A percentile compares a stretch with the other conserved stretches of the same genome.
These are phyloP conservation scores for Pholiota molesta DNA, from an alignment of 768 basidiomycete genomes.

Conservation along the genomic window DNA sequence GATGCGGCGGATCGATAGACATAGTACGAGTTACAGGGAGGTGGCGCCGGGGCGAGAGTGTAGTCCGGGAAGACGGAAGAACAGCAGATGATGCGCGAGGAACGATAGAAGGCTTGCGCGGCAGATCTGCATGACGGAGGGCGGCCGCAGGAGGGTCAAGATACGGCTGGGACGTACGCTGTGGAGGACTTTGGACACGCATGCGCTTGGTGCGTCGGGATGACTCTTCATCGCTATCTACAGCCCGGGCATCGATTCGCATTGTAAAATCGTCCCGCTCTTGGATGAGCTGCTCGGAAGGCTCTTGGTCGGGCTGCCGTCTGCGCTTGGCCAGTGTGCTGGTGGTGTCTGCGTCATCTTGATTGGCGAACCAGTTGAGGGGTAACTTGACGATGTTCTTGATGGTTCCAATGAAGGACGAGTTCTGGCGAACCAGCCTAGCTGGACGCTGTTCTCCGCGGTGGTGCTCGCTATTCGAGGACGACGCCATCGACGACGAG, in stretches of 20 bases:
- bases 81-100: constrained; percentile 30
- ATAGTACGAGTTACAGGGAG: constrained; percentile 57
- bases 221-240: constrained; percentile 27
- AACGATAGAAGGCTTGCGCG: constrained; percentile 26
- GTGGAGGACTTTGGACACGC: constrained; percentile 52
- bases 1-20: constrained; percentile 69
- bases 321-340: constrained; percentile 56
- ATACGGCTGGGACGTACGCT: constrained; percentile 37
- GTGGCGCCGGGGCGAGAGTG: constrained; percentile 47
- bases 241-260: background rate
- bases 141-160: constrained; percentile 57
- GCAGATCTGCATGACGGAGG: constrained; percentile 36
- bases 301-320: constrained; percentile 36
- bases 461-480: constrained; percentile 30
- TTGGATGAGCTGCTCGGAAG: constrained; percentile 23
- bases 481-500: constrained; percentile 38
- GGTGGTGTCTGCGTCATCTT: constrained; percentile 49
- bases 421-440: constrained; percentile 52
- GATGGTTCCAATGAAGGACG: constrained; percentile 62
- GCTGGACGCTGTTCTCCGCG: constrained; percentile 31
- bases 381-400: constrained; percentile 70
- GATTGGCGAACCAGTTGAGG: constrained; percentile 56
- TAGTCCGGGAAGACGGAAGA: constrained; percentile 37
- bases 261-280: background rate
- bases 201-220: constrained; percentile 52